Conservation (phyloP, 192 early-diverging fungal genomes). For the Gamsiella multidivaricata region DNA sequence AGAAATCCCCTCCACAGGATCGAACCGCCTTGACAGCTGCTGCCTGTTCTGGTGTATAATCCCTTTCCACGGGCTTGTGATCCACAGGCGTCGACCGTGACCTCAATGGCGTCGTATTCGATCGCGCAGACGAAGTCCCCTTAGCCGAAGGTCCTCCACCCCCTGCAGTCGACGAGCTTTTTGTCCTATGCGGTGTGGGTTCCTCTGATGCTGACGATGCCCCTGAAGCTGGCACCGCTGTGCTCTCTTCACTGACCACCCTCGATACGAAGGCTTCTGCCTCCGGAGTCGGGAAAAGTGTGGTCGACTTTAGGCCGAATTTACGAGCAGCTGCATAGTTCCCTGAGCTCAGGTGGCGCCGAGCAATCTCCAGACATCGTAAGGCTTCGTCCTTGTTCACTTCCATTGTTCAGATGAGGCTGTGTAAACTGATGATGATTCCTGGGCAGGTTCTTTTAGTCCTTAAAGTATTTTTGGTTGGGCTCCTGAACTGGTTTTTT, state of each 20-base stretch:
- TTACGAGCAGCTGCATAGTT: slow-evolving; percentile 80
- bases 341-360: slow-evolving; percentile 69
- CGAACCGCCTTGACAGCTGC: slow-evolving; percentile 84
- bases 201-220: neutral
- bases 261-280: slow-evolving; percentile 68
- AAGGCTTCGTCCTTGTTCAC: slow-evolving; percentile 91
- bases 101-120: slow-evolving; percentile 13
- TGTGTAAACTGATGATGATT: neutral
- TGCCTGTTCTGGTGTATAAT: slow-evolving; percentile 82
- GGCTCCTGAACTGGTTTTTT: no score
- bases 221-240: slow-evolving; percentile 10
- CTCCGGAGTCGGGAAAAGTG: slow-evolving; percentile 79
- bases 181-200: slow-evolving; percentile 24
- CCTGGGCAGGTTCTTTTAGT: neutral
- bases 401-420: slow-evolving; percentile 63
- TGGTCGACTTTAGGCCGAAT: slow-evolving; percentile 84
- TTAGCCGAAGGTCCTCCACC: no score
- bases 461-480: neutral
- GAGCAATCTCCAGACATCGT: slow-evolving; percentile 81
- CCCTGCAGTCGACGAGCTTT: slow-evolving; percentile 9
- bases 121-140: slow-evolving; percentile 26
- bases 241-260: slow-evolving; percentile 26
- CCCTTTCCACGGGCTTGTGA: slow-evolving; percentile 57
- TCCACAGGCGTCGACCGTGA: slow-evolving; percentile 28
- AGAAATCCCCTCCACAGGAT: slow-evolving; percentile 81